Evolutionary conservation across 768 basidiomycete species (phyloP), one percentile per base, ranked within the genome.

Genomic region (Galerina sulciceps): DNA sequence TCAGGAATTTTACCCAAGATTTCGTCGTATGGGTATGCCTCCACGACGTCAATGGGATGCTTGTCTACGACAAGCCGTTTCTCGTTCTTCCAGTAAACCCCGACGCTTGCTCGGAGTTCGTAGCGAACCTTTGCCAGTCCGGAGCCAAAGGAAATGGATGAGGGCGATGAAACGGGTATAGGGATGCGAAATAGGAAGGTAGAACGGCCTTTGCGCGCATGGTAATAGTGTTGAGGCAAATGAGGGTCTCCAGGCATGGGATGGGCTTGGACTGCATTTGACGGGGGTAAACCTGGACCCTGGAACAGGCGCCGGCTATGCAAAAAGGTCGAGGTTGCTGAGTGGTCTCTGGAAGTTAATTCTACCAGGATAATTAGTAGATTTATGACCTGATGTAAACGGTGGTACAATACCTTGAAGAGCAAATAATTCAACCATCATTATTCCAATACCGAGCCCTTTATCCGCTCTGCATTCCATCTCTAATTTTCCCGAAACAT

Each of bases 181-280:
- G 88, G 88, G 48, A 94, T 83, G n/a, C 81, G 84, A 71, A 93
- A 94, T 49, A 91, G 79, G 73, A 94, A 94, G 0, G 88, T 90
- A 0, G 91, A 90, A 36, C 80, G 76, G 0, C 92, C 92, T 43
- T 85, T 83, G n/a, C 88, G 85, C 6, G 91, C 93, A 58, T 85
- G 85, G 69, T 87, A 80, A 67, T 93, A 88, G 51, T 85, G 73
- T 0, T 80, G 76, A 0, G 91, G 91, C 3, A 94, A 72, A 0
- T 79, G 80, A 1, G 84, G 80, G 57, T 87, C 84, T 1, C 82
- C 87, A 14, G 84, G 79, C 4, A 75, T 67, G 2, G 87, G 82
- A 68, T 88, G 80, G 1, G 85, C 79, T 55, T 88, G 79, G 0
- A 94, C 91, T 1, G 93, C 89, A 68, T 94, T 94, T 10, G 92